Base-by-base conservation (phyloP, 495 filamentous ascomycete genomes). In the Penicillium egyptiacum region DNA sequence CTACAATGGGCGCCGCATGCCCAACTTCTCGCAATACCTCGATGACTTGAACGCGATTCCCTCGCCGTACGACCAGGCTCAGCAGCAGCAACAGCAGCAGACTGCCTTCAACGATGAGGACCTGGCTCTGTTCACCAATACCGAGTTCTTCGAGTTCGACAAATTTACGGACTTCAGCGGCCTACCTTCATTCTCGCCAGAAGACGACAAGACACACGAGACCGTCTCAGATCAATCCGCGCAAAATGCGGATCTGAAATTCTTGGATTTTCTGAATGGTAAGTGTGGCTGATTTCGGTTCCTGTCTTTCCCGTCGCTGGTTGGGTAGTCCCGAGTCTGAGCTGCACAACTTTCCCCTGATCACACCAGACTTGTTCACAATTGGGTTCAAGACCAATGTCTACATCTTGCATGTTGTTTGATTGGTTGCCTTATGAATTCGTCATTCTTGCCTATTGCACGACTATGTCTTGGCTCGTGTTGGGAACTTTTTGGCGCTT, bases 141-240 rank as follows among this genome's bases (percentile, higher is more conserved):
- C 90, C 47, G 87, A 94, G 55, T 98, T 97, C 79, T 90, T 90
- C 71, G 92, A 96, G 72, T 92, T 91, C 68, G 93, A 97, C 67
- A 70, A 80, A 45, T 77, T 79, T 30, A 74, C 74, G 43, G 74
- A 76, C 50, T 63, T 77, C 16, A 16, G 14, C 47, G 62, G 64
- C 43, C 59, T 78, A 44, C 75, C 77, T 26, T 46, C 64, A 5
- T 79, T 75, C 55, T 68, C 74, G 23, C 50, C 64, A 0, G 61
- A 76, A 19, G 69, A 72, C 14, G 69, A 67, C 46, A 58, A 55
- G 22, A 58, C 62, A 48, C 60, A 65, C 41, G 65, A 62, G 20
- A 65, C 61, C 53, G 33, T 56, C 12, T 44, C 64, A 19, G 53
- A 64, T 43, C 52, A 64, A 31, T 56, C 56, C 9, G 54, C 63